phyloP scores from a whole-genome alignment of 2,329 filamentous ascomycete genomes.

The Venturiaceae sp. region DNA sequence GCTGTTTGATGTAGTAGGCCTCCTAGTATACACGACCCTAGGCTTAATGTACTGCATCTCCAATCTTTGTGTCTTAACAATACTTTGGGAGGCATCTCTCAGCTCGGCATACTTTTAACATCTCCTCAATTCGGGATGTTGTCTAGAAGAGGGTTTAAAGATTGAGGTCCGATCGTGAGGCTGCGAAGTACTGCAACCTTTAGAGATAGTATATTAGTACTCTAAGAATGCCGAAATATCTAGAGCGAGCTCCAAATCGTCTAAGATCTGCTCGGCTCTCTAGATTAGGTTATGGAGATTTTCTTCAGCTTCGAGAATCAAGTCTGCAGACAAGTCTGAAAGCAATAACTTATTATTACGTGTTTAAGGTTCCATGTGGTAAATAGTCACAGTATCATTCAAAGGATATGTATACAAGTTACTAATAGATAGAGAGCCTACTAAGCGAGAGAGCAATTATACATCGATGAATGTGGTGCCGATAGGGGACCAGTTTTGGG shows the following conservation, averaged over 20 bases:
- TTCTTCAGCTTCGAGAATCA: slow-evolving; percentile 13
- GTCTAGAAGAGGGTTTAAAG: slow-evolving; percentile 12
- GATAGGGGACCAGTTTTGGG: slow-evolving; percentile 11
- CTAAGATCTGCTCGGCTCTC: slow-evolving; percentile 12
- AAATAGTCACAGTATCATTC: slow-evolving; percentile 11
- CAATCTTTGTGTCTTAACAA: slow-evolving; percentile 13
- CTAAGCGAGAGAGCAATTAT: slow-evolving; percentile 12
- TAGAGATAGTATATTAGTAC: slow-evolving; percentile 12
- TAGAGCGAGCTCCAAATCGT: slow-evolving; percentile 12
- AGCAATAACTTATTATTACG: slow-evolving; percentile 11
- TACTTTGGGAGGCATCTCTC: slow-evolving; percentile 11
- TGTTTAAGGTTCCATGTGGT: slow-evolving; percentile 12
- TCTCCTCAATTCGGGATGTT: slow-evolving; percentile 13
- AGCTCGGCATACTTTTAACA: slow-evolving; percentile 13
- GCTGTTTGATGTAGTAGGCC: slow-evolving; percentile 12
- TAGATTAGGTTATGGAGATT: slow-evolving; percentile 12
- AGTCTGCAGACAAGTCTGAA: slow-evolving; percentile 12
- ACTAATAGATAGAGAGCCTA: slow-evolving; percentile 10
- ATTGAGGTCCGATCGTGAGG: slow-evolving; percentile 12
- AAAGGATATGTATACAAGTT: slow-evolving; percentile 11
- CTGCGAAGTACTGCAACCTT: slow-evolving; percentile 13
- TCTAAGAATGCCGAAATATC: slow-evolving; percentile 12
- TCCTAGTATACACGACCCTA: slow-evolving; percentile 13
- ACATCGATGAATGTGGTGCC: slow-evolving; percentile 12
- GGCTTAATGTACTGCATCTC: slow-evolving; percentile 13